Evolutionary conservation across 495 filamentous ascomycete species (phyloP), one percentile per base, ranked within the genome.

Genomic region (Lasiosphaeria hispida): DNA sequence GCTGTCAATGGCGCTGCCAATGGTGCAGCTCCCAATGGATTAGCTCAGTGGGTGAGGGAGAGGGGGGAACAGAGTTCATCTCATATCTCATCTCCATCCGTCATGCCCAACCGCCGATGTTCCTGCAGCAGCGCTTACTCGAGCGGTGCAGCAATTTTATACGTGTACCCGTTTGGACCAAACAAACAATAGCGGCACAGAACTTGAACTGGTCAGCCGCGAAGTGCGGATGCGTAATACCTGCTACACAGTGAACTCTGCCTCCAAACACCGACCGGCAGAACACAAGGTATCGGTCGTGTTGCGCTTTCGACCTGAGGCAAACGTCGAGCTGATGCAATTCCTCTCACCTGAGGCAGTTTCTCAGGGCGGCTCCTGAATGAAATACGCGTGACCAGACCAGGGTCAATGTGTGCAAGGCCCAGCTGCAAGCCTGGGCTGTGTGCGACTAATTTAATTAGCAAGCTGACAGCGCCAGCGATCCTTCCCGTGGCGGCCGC

Each of bases 91-190:
- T 43, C 41, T 8, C 41, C 41, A 43, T 18, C 14, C 41, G 41
- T 43, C 41, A 15, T 18, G 7, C 36, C 36, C 49, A 52, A 34
- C 40, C 15, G 49, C 49, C 15, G 35, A n/a, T 40, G 49, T 40
- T 37, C 33, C 36, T 52, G 49, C 49, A 37, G 49, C 35, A 39
- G 49, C 36, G 49, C 49, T 52, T 52, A 52, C 49, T 47, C n/a
- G 9, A 14, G 43, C 9, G 13, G 2, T 17, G 43, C 10, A 47
- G 43, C 17, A 47, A 47, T 23, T 8, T 10, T 17, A 17, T 7
- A 17, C 14, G 14, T 17, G 15, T 17, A 11, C 11, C 43, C 8
- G 43, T 47, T 30, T 30, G 23, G 2, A 30, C 23, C 23, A 30
- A 30, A 30, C 23, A 30, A 30, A 30, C 23, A 30, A 30, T 5